Conservation (phyloP, 495 filamentous ascomycete species). For the Glonium stellatum region DNA sequence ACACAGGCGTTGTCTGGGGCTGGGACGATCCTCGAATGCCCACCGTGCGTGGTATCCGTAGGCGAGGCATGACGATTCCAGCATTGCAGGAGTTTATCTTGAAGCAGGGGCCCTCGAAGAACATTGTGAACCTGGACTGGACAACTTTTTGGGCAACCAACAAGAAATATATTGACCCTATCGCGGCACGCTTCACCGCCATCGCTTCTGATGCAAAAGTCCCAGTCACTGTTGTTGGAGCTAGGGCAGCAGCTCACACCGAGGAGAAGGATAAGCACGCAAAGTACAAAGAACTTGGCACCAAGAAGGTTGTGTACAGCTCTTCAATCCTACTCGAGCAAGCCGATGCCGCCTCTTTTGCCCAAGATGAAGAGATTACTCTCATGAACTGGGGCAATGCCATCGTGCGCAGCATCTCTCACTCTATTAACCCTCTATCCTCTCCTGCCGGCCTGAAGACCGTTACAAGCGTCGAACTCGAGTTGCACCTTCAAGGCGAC, state of each 20-base stretch:
- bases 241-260: slow-evolving; percentile 54
- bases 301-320: slow-evolving; percentile 75
- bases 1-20: slow-evolving; percentile 76
- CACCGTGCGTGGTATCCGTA: slow-evolving; percentile 78
- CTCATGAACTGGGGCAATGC: slow-evolving; percentile 96
- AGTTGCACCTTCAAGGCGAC: slow-evolving; percentile 80
- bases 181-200: slow-evolving; percentile 78
- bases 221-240: slow-evolving; percentile 61
- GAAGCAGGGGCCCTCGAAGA: slow-evolving; percentile 83
- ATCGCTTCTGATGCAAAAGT: slow-evolving; percentile 61
- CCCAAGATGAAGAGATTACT: slow-evolving; percentile 83
- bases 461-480: slow-evolving; percentile 63
- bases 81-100: slow-evolving; percentile 88
- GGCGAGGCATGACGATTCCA: slow-evolving; percentile 85
- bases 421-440: slow-evolving; percentile 45
- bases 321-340: slow-evolving; percentile 72
- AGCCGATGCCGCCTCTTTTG: slow-evolving; percentile 73
- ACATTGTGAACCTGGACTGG: slow-evolving; percentile 89
- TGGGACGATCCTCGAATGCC: slow-evolving; percentile 97
- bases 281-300: slow-evolving; percentile 78
- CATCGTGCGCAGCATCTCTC: slow-evolving; percentile 65
- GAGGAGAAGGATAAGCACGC: slow-evolving; percentile 76
- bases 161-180: slow-evolving; percentile 90
- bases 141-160: slow-evolving; percentile 86
- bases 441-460: slow-evolving; percentile 29